phyloP scores from a whole-genome alignment of 805 yeast genomes.

The Debaryomyces maramus region DNA sequence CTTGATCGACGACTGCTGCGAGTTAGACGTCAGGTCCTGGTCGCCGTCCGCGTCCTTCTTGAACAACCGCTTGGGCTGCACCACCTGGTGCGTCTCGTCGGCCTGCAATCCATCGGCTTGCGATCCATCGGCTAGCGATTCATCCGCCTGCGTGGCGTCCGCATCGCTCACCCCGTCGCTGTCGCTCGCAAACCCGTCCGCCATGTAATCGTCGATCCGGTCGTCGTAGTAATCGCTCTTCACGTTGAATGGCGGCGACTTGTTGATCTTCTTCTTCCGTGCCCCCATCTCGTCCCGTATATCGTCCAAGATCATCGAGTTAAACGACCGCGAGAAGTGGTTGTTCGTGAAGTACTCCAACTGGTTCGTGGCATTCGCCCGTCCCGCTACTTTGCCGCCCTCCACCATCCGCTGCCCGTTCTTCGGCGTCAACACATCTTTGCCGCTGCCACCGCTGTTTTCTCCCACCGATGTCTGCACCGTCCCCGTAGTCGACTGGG shows the following conservation, averaged over 20 bases:
- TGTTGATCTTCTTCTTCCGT: constrained; percentile 25
- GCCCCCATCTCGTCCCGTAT: constrained; percentile 20
- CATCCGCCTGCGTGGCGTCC: too few species aligned
- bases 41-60: neutral
- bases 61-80: constrained; percentile 5
- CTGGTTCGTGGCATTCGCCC: constrained; percentile 1
- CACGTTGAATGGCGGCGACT: constrained; percentile 44
- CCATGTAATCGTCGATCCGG: constrained; percentile 21
- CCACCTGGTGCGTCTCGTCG: too few species aligned
- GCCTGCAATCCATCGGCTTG: too few species aligned
- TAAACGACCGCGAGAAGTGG: constrained; percentile 43
- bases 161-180: too few species aligned
- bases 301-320: constrained; percentile 42
- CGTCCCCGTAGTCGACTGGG: constrained; percentile 10
- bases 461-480: constrained; percentile 7
- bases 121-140: too few species aligned
- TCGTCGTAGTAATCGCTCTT: constrained; percentile 28
- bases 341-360: constrained; percentile 39
- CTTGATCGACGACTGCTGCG: constrained; percentile 30
- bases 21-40: neutral
- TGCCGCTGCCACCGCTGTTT: neutral
- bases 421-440: constrained; percentile 3
- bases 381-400: too few species aligned
- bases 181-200: too few species aligned
- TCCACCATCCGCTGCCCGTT: neutral